Evolutionary conservation across 2,329 filamentous ascomycete genomes (phyloP), one percentile per base, ranked within the genome.

Genomic region (Mycosphaerella sp.): DNA sequence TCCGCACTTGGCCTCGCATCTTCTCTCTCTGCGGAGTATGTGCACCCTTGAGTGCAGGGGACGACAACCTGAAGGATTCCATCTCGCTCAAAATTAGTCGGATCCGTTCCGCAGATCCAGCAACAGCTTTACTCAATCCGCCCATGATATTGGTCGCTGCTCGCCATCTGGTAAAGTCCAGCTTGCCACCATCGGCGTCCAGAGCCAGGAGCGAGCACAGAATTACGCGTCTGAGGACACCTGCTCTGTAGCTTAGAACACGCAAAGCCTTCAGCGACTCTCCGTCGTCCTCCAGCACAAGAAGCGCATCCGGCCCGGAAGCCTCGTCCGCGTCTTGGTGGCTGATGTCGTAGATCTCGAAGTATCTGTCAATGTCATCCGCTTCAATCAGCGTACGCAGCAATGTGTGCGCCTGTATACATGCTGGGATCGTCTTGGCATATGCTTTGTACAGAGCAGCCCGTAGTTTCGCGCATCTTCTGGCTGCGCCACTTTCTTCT

Each of bases 171-270:
- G 81, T 65, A 59, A 89, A 84, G 68, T 96, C 90, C 6, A 80
- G 75, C 51, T 83, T 82, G 54, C 87, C 84, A 9, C 87, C 88
- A 54, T 85, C 84, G 8, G 88, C 88, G 64, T 94, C 86, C 14
- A 97, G 78, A 2, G 93, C 88, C 56, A 98, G 75, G 41, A 98
- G 73, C n/a, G 86, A 88, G 68, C 91, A 95, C 3, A 98, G 73
- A 36, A 95, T 84, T 58, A 95, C 81, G 65, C 93, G 91, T 54
- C 93, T 82, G 30, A 89, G 78, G 9, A 85, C 85, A 59, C 88
- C 85, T 47, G 95, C 81, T 42, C 89, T 83, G 51, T 87, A 87
- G 56, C 74, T 73, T 40, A 73, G 62, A 12, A 71, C 69, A 21
- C 89, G 85, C 6, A 91, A 78, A 34, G 87, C 84, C 64, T 91